Percentiles rank a stretch among this genome's conserved stretches.
Conservation (phyloP, 441 rosid genomes). For the Adansonia rubrostipa region DNA sequence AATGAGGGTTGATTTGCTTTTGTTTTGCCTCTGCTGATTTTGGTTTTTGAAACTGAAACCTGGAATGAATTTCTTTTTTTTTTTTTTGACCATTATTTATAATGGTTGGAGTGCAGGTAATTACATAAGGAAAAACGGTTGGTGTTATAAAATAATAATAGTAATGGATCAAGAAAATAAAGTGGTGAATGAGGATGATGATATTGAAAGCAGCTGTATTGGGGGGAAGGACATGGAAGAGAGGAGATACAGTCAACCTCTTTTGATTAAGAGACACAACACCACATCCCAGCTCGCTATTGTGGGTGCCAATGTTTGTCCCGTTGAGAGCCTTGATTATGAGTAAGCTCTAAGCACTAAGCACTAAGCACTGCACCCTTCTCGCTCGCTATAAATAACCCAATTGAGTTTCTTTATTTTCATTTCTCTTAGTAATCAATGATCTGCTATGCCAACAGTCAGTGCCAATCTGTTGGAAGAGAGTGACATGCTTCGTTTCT, state of each 20-base stretch:
- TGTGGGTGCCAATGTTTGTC: constrained; percentile 77
- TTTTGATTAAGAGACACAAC: constrained; percentile 54
- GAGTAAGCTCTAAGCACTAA: constrained; percentile 46
- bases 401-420: too few species aligned
- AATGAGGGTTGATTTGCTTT: too few species aligned
- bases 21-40: too few species aligned
- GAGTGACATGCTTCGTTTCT: background rate
- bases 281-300: constrained; percentile 88
- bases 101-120: background rate
- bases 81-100: too few species aligned
- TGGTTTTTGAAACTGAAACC: too few species aligned
- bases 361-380: too few species aligned
- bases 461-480: background rate
- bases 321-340: constrained; percentile 92
- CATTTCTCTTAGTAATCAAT: background rate
- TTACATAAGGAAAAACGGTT: background rate
- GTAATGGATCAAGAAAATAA: constrained; percentile 2
- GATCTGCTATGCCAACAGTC: background rate
- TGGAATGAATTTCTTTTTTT: too few species aligned
- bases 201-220: constrained; percentile 32
- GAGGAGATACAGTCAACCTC: constrained; percentile 41
- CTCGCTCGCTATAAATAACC: too few species aligned
- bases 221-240: background rate
- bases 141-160: background rate
- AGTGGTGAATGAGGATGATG: constrained; percentile 3